phyloP scores from a whole-genome alignment of 345 rosid species.

The Durio zibethinus region DNA sequence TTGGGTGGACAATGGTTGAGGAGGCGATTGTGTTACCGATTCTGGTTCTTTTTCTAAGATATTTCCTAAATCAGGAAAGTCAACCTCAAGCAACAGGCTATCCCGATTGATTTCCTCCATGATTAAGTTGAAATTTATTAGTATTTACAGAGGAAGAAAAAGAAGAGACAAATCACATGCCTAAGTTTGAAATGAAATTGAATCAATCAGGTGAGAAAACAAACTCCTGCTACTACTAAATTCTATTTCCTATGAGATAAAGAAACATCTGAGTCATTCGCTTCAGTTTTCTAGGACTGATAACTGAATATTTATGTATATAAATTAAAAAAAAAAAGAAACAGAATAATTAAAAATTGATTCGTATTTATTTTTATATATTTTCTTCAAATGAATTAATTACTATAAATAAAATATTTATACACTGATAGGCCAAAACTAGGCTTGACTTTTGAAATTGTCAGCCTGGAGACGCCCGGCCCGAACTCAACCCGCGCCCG shows the following conservation, averaged over 20 bases:
- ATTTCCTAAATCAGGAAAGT: not conserved
- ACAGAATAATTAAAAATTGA: too few relatives aligned
- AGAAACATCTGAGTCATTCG: not conserved
- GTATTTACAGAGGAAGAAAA: not conserved
- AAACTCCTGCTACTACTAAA: not conserved
- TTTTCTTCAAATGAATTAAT: too few relatives aligned
- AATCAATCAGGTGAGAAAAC: not conserved
- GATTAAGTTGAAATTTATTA: not conserved
- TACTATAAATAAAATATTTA: too few relatives aligned
- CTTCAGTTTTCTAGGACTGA: not conserved
- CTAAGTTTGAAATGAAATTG: not conserved
- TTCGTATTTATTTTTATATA: too few relatives aligned
- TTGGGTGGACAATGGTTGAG: not conserved
- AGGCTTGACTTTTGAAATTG: too few relatives aligned
- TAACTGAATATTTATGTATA: too few relatives aligned
- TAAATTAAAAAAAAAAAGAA: too few relatives aligned
- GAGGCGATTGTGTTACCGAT: not conserved
- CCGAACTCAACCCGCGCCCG: too few relatives aligned
- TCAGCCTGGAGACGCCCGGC: too few relatives aligned
- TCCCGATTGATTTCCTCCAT: constrained; percentile 10
- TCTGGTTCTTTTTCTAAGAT: not conserved
- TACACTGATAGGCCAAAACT: too few relatives aligned
- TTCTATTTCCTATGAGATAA: not conserved
- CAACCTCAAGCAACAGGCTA: not conserved
- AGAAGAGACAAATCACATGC: not conserved